Percentiles rank a stretch among this genome's conserved stretches.
Evolutionary conservation across 495 filamentous ascomycete genomes (phyloP).

Genomic region (Aspergillus taichungensis): DNA sequence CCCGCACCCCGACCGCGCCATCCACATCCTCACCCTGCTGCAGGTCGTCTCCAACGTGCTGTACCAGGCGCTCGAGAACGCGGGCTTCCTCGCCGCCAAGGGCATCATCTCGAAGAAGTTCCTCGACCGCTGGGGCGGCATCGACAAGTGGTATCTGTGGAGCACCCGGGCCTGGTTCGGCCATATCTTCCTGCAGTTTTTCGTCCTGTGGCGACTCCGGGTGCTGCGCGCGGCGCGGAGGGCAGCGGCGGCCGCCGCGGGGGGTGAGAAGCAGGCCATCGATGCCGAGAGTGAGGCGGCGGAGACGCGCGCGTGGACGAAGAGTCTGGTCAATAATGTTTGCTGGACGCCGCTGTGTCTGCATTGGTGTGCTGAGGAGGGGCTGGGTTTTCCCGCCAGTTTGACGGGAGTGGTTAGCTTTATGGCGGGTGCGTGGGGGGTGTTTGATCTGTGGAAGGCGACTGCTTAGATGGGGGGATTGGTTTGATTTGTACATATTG

Average conservation of each 20-base stretch:
- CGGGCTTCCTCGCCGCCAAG: slow-evolving; percentile 63
- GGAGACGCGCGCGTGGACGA: slow-evolving; percentile 37
- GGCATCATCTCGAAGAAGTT: slow-evolving; percentile 33
- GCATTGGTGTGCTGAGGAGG: slow-evolving; percentile 75
- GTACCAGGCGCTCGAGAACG: slow-evolving; percentile 80
- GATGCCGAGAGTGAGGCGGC: slow-evolving; percentile 18
- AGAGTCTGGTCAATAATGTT: slow-evolving; percentile 39
- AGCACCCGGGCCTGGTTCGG: slow-evolving; percentile 71
- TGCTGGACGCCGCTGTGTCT: slow-evolving; percentile 56
- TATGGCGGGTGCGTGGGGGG: slow-evolving; percentile 38
- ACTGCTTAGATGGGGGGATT: slow-evolving; percentile 13
- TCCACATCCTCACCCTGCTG: slow-evolving; percentile 48
- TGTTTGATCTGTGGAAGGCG: slow-evolving; percentile 29
- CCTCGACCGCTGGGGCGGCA: slow-evolving; percentile 50
- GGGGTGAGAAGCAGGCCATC: slow-evolving; percentile 13
- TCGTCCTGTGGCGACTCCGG: slow-evolving; percentile 47
- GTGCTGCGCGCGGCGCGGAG: slow-evolving; percentile 24
- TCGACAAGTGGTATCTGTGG: slow-evolving; percentile 56
- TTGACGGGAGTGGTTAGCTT: slow-evolving; percentile 61
- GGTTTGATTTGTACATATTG: slow-evolving; percentile 5
- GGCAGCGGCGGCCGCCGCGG: slow-evolving; percentile 11
- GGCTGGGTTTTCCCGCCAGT: slow-evolving; percentile 57
- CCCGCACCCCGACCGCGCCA: slow-evolving; percentile 37
- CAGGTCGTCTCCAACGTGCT: slow-evolving; percentile 57
- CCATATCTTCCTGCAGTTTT: slow-evolving; percentile 69